A percentile compares a stretch with the other conserved stretches of the same genome.
These are phyloP conservation scores for Arabidopsis suecica DNA, from an alignment of 345 rosid species.

Conservation along the genomic window DNA sequence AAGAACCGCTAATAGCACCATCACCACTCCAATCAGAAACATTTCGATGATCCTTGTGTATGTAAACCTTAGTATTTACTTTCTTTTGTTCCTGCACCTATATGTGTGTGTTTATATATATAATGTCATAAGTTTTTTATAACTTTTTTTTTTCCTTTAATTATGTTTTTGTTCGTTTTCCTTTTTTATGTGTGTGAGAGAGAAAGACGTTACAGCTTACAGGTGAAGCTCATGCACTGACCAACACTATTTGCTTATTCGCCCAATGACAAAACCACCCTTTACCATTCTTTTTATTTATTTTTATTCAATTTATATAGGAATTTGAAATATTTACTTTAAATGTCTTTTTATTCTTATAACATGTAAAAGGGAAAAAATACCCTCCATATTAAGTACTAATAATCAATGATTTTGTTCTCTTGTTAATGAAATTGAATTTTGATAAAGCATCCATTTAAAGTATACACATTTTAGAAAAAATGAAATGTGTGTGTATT, in stretches of 20 bases:
- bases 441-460: too few species aligned
- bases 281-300: background rate
- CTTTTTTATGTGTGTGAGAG: conserved; percentile 36
- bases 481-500: too few species aligned
- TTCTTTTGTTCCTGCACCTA: background rate
- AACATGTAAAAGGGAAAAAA: too few species aligned
- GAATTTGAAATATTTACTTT: too few species aligned
- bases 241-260: conserved; percentile 19
- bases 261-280: conserved; percentile 34
- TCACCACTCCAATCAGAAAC: conserved; percentile 29
- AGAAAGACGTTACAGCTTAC: conserved; percentile 47
- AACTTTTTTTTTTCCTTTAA: background rate
- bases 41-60: conserved; percentile 6
- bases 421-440: too few species aligned
- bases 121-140: background rate
- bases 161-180: conserved; percentile 28
- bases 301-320: background rate
- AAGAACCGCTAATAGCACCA: conserved; percentile 27
- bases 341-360: too few species aligned
- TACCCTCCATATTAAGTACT: too few species aligned
- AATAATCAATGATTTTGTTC: too few species aligned
- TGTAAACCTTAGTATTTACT: conserved; percentile 8
- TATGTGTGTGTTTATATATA: conserved; percentile 4
- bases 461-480: too few species aligned
- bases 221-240: conserved; percentile 51